Base-by-base conservation (phyloP, 768 basidiomycete species). In the Melanogaster broomeanus region DNA sequence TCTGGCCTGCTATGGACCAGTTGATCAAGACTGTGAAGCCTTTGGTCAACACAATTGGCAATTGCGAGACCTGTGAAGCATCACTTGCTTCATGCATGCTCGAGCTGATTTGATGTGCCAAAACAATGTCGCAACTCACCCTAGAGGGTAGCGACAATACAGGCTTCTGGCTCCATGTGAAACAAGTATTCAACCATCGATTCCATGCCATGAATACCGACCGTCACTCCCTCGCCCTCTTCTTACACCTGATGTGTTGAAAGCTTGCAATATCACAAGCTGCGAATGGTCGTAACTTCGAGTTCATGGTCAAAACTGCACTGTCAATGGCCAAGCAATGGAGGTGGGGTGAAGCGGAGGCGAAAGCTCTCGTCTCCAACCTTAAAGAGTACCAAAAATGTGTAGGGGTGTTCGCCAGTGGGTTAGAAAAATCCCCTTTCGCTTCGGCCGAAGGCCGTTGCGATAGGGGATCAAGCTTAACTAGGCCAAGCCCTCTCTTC, bases 191-290 rank as follows among this genome's bases (percentile, higher is more conserved):
- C 48, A 66, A 64, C 42, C 44, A 34, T 0, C 42, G 51, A 11
- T 74, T 74, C 35, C 66, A 68, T 45, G n/a, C 45, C 2, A 71
- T 72, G 60, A 64, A 69, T 44, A 74, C 66, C 7, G 55, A 62
- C 24, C 19, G 61, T 11, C 68, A 72, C 48, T 65, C 46, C 16
- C 61, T 74, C 24, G 62, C 69, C 0, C 59, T 74, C 0, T 73
- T 69, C 47, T 61, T 73, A 4, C 71, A 72, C 46, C 70, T 67
- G 3, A 49, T 67, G n/a, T 74, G 70, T 51, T 56, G 62, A 27
- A 64, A 62, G 49, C 69, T 74, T 33, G 69, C 72, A 6, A 61
- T 72, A 28, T 64, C 52, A 1, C 34, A 62, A 21, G 54, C 51
- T 0, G 45, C 44, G 2, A 57, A 62, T 27, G 58, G 56, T 1